Base-by-base conservation (phyloP, 192 early-diverging fungal species). In the Dimargaris cristalligena region DNA sequence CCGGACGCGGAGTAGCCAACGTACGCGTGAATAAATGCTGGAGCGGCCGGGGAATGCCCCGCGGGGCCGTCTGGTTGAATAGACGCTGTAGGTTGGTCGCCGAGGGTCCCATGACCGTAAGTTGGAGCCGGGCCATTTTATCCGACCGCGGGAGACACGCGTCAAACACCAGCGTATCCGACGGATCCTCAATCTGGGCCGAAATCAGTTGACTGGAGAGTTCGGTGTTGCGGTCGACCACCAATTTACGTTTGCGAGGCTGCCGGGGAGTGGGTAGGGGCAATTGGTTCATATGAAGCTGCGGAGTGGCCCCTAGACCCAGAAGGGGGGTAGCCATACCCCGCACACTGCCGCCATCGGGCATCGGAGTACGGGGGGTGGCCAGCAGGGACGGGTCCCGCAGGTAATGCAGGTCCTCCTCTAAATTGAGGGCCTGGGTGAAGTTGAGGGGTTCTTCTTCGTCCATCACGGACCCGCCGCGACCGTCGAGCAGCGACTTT, bases 201-300 rank as follows among this genome's bases (percentile, higher is more conserved):
- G 63, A 59, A 16, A 85, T 69, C 33, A 72, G 64, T 9, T 74
- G 67, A 47, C 75, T 67, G 22, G 80, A 62, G 54, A 90, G 70
- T 66, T 89, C 82, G 1, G 78, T 89, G n/a, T 74, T 63, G 8
- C 72, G 65, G 62, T 90, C 86, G 2, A 89, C 73, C 31, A 82
- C 62, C 1, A 85, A 59, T 55, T 72, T 82, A 41, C 83, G 77
- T 56, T 77, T 77, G 41, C 71, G 56, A 44, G 31, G 52, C 8
- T 57, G 63, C 25, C 55, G 56, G 45, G 32, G 18, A 31, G 55
- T 38, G 44, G 59, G 66, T 22, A 51, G 38, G 29, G 49, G 22
- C 0, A 64, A 29, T 23, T 59, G 38, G 2, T 62, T 25, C 20
- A 47, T 22, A 47, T 22, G 3, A 47, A 47, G 44, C 33, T 61